A percentile compares a stretch with the other conserved stretches of the same genome.
These are phyloP conservation scores for Rhizopogon vinicolor DNA, from an alignment of 768 basidiomycete genomes.

Conservation along the genomic window DNA sequence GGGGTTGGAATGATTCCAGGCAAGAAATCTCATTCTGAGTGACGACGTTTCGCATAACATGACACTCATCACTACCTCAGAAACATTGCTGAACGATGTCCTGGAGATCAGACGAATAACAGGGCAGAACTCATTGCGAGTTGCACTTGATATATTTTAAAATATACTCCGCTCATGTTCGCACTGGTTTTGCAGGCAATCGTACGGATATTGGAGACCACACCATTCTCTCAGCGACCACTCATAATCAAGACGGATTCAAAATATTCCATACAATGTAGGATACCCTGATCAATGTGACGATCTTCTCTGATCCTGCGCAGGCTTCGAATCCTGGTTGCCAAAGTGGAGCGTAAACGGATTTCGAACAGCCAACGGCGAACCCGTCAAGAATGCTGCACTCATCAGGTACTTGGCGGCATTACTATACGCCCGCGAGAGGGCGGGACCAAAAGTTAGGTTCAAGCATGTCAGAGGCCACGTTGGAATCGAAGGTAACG, in stretches of 20 bases:
- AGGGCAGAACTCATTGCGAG: conserved; percentile 81
- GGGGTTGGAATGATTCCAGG: conserved; percentile 68
- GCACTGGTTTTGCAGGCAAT: conserved; percentile 57
- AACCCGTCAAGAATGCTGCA: conserved; percentile 65
- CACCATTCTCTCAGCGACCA: conserved; percentile 47
- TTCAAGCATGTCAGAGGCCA: conserved; percentile 81
- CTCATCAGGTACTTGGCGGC: conserved; percentile 69
- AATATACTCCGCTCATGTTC: background rate
- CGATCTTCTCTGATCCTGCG: background rate
- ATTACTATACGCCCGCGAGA: conserved; percentile 50
- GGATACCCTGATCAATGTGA: conserved; percentile 8
- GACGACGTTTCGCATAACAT: conserved; percentile 2
- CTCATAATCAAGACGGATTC: conserved; percentile 86
- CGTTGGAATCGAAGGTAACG: conserved; percentile 75
- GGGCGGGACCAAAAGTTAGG: conserved; percentile 48
- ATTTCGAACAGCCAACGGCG: conserved; percentile 43
- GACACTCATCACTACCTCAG: conserved; percentile 31
- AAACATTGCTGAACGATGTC: conserved; percentile 79
- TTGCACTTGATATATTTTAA: background rate
- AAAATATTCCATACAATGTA: conserved; percentile 77
- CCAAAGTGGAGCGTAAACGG: conserved; percentile 56
- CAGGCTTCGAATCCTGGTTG: conserved; percentile 71
- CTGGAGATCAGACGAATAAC: conserved; percentile 83
- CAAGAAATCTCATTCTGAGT: conserved; percentile 16
- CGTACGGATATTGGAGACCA: conserved; percentile 71